Conservation (phyloP, 169 alveolate species). For the Plasmodium yoelii region DNA sequence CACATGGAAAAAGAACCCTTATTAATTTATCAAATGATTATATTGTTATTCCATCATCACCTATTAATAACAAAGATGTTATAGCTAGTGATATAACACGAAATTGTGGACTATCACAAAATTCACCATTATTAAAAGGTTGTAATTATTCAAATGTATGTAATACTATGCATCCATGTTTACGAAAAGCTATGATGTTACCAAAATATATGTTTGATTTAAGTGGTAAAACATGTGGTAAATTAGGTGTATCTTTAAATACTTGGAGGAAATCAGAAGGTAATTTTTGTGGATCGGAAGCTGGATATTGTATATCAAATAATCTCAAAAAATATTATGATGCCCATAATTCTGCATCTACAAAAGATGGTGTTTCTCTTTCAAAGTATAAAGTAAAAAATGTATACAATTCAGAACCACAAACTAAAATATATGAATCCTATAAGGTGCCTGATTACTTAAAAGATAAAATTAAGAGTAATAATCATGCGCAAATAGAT, state of each 20-base stretch:
- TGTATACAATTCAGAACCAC: slow-evolving; percentile 72
- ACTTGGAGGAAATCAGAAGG: slow-evolving; percentile 61
- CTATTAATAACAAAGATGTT: slow-evolving; percentile 26
- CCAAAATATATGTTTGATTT: slow-evolving; percentile 68
- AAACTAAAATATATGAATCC: slow-evolving; percentile 28
- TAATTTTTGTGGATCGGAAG: slow-evolving; percentile 25
- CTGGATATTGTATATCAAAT: slow-evolving; percentile 48
- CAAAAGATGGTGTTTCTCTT: neutral
- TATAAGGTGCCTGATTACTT: slow-evolving; percentile 32
- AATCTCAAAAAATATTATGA: slow-evolving; percentile 43
- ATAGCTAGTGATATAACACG: slow-evolving; percentile 51
- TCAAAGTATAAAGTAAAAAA: slow-evolving; percentile 71
- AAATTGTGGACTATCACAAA: slow-evolving; percentile 39
- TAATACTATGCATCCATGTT: slow-evolving; percentile 52
- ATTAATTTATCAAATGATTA: slow-evolving; percentile 65
- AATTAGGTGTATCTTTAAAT: slow-evolving; percentile 65
- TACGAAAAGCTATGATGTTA: slow-evolving; percentile 65
- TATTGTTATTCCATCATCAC: slow-evolving; percentile 71
- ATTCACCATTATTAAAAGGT: slow-evolving; percentile 56
- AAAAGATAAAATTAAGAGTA: slow-evolving; percentile 28
- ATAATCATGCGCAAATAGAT: slow-evolving; percentile 8
- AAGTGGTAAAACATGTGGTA: slow-evolving; percentile 71
- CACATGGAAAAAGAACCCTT: slow-evolving; percentile 61
- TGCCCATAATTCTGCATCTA: slow-evolving; percentile 25
- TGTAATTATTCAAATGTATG: slow-evolving; percentile 51